These are phyloP conservation scores for Clarireedia homoeocarpa DNA, from an alignment of 2,329 filamentous ascomycete genomes.

Conservation along the genomic window DNA sequence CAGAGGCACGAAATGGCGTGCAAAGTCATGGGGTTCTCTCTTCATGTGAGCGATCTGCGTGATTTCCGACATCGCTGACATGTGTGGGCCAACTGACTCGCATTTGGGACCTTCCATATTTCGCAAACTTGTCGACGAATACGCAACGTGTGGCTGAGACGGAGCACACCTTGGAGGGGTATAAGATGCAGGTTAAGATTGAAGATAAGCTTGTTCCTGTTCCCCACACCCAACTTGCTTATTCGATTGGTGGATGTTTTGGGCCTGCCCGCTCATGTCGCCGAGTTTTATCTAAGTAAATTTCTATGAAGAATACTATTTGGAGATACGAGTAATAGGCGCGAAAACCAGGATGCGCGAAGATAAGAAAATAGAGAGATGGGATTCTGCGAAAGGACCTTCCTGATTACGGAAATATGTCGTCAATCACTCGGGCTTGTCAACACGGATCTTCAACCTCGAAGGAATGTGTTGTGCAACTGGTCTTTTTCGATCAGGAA, in stretches of 20 bases:
- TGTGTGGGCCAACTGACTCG: not conserved
- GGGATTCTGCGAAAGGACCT: not conserved
- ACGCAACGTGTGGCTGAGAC: not conserved
- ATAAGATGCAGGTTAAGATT: not conserved
- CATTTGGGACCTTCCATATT: not conserved
- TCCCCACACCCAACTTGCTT: not conserved
- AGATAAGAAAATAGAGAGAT: constrained; percentile 6
- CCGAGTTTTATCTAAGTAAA: not conserved
- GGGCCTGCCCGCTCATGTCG: not conserved
- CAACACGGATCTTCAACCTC: not conserved
- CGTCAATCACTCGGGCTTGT: not conserved
- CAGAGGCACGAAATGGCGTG: too few species aligned
- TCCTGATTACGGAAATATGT: constrained; percentile 5
- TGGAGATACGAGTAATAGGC: not conserved
- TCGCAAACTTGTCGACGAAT: not conserved
- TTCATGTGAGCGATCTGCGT: not conserved
- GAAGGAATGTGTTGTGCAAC: not conserved
- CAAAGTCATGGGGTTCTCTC: not conserved
- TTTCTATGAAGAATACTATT: not conserved
- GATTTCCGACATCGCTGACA: not conserved
- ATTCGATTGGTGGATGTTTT: constrained; percentile 4
- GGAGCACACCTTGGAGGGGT: not conserved
- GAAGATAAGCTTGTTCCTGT: constrained; percentile 4
- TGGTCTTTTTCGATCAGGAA: not conserved
- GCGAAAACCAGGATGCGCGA: not conserved